Evolutionary conservation across 805 yeast genomes (phyloP).

Genomic region (Candida schatavii): DNA sequence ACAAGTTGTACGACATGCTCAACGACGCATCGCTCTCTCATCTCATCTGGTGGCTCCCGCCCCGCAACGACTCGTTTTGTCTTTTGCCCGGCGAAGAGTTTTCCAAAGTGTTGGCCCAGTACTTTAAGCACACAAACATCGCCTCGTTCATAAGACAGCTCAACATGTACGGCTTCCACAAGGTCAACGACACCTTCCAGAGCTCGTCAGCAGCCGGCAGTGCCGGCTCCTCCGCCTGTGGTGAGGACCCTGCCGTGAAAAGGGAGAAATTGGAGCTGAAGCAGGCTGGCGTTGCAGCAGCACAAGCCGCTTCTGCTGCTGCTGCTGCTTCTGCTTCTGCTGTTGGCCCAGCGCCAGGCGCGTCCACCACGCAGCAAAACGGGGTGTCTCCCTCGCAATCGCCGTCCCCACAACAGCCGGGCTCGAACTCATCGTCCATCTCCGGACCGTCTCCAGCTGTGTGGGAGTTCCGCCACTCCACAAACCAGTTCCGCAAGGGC

Average conservation of each 20-base stretch:
- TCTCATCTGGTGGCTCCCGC: conserved; percentile 79
- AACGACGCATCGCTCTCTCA: conserved; percentile 72
- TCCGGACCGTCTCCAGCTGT: conserved; percentile 1
- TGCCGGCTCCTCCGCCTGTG: neutral
- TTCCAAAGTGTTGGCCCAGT: conserved; percentile 62
- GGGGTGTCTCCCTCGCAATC: neutral
- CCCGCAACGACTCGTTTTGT: conserved; percentile 66
- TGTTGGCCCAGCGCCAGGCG: neutral
- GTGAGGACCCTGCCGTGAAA: conserved; percentile 6
- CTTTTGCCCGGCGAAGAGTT: conserved; percentile 87
- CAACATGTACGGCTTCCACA: conserved; percentile 47
- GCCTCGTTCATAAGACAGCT: conserved; percentile 43
- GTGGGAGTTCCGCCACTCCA: conserved; percentile 91
- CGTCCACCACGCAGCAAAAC: neutral
- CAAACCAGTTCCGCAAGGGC: conserved; percentile 76
- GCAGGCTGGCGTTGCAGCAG: conserved; percentile 1
- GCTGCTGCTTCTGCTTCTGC: neutral
- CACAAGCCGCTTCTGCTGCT: neutral
- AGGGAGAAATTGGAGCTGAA: conserved; percentile 2
- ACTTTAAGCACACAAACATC: conserved; percentile 47
- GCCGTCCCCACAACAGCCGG: conserved; percentile 1
- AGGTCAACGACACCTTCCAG: conserved; percentile 40
- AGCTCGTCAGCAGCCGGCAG: conserved; percentile 12
- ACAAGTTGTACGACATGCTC: conserved; percentile 86
- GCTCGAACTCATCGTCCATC: neutral